Evolutionary conservation across 192 early-diverging fungal species (phyloP).

Genomic region (Podila epicladia): DNA sequence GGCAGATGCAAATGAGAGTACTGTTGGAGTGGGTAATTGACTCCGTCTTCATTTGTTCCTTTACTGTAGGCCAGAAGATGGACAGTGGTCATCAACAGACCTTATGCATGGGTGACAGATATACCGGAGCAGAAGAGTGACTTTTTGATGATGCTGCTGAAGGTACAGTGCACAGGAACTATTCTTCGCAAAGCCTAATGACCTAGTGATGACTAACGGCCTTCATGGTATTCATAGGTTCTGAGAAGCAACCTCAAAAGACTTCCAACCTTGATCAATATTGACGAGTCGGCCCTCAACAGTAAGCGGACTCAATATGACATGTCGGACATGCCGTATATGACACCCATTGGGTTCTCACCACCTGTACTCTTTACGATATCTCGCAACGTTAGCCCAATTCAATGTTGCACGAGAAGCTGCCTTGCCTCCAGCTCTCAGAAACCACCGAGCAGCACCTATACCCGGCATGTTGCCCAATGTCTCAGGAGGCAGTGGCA

Average conservation of each 20-base stretch:
- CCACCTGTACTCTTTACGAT: not conserved
- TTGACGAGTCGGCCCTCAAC: slow-evolving; percentile 57
- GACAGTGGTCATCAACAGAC: slow-evolving; percentile 59
- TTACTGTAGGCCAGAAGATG: slow-evolving; percentile 53
- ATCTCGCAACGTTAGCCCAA: slow-evolving; percentile 14
- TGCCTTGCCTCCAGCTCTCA: not conserved
- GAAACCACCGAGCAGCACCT: slow-evolving; percentile 21
- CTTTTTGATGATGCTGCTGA: slow-evolving; percentile 57
- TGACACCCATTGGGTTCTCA: too few species aligned
- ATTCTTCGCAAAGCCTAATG: too few species aligned
- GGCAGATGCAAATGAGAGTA: not conserved
- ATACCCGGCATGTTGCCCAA: slow-evolving; percentile 20
- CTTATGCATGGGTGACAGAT: slow-evolving; percentile 64
- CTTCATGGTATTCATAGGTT: slow-evolving; percentile 33
- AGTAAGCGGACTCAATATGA: slow-evolving; percentile 11
- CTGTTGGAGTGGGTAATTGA: too few species aligned
- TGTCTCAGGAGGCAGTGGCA: slow-evolving; percentile 2
- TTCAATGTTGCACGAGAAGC: slow-evolving; percentile 41
- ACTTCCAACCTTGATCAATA: slow-evolving; percentile 59
- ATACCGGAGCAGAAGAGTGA: slow-evolving; percentile 55
- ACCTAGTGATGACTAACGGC: not conserved
- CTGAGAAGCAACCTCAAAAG: slow-evolving; percentile 52
- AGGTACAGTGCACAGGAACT: slow-evolving; percentile 19
- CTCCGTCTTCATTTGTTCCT: not conserved
- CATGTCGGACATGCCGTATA: too few species aligned